Evolutionary conservation across 1,139 yeast genomes (phyloP).

Genomic region (Geotrichum europaeum): DNA sequence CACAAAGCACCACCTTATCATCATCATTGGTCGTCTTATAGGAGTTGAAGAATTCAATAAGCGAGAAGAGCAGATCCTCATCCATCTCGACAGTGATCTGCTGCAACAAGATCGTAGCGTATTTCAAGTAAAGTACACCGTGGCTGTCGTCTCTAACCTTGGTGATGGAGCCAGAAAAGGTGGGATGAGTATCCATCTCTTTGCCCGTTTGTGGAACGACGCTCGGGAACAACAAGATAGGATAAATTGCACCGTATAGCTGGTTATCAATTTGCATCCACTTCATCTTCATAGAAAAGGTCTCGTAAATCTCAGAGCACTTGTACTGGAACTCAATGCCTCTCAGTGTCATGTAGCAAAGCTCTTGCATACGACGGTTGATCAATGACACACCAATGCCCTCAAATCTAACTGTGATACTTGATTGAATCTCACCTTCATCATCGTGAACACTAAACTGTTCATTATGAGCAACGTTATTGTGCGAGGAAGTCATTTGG

Average conservation of each 20-base stretch:
- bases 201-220: slow-evolving; percentile 78
- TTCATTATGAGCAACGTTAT: slow-evolving; percentile 15
- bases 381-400: slow-evolving; percentile 88
- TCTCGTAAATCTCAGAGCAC: slow-evolving; percentile 80
- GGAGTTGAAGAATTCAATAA: slow-evolving; percentile 64
- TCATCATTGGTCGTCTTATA: slow-evolving; percentile 50
- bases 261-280: slow-evolving; percentile 97
- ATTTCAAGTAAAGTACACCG: slow-evolving; percentile 84
- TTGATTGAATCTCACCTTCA: slow-evolving; percentile 50
- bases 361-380: slow-evolving; percentile 63
- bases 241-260: slow-evolving; percentile 79
- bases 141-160: slow-evolving; percentile 82
- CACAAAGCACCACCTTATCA: slow-evolving; percentile 51
- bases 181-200: slow-evolving; percentile 86
- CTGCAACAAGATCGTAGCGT: slow-evolving; percentile 82
- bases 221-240: slow-evolving; percentile 86
- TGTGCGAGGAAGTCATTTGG: neutral
- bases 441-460: slow-evolving; percentile 50
- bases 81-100: slow-evolving; percentile 90
- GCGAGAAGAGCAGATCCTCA: slow-evolving; percentile 83
- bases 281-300: slow-evolving; percentile 70
- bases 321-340: slow-evolving; percentile 79
- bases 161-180: slow-evolving; percentile 78
- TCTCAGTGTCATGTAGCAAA: slow-evolving; percentile 71
- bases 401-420: slow-evolving; percentile 58